These are phyloP conservation scores for Colletotrichum paranaense DNA, from an alignment of 2,329 filamentous ascomycete genomes.

Conservation along the genomic window DNA sequence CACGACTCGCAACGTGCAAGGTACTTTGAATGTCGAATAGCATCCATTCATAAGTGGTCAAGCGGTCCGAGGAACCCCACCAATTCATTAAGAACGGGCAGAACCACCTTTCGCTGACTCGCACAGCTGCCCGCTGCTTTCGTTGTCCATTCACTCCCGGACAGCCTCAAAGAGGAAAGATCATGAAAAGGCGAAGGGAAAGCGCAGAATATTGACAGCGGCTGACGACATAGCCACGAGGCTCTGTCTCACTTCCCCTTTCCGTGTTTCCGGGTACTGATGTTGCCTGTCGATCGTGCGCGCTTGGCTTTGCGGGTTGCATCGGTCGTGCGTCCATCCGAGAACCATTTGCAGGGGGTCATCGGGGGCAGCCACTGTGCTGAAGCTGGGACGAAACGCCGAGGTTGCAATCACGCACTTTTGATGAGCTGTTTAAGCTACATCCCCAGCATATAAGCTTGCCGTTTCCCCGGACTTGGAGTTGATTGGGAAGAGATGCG, in stretches of 20 bases:
- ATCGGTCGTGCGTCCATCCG: not conserved
- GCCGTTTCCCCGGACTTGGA: not conserved
- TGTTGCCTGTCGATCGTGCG: constrained; percentile 2
- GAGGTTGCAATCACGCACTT: not conserved
- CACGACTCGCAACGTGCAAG: not conserved
- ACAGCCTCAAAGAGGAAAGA: not conserved
- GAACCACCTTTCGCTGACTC: not conserved
- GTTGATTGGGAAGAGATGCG: not conserved
- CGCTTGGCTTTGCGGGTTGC: not conserved
- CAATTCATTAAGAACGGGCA: not conserved
- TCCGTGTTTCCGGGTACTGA: not conserved
- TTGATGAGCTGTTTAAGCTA: not conserved
- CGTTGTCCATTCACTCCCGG: not conserved
- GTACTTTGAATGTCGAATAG: not conserved
- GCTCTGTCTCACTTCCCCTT: not conserved
- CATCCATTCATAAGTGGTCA: not conserved
- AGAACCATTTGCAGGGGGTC: not conserved
- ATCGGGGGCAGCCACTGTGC: not conserved
- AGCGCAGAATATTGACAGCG: not conserved
- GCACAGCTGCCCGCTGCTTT: not conserved
- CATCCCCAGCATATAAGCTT: not conserved
- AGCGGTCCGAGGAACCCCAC: not conserved
- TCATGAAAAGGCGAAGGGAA: not conserved
- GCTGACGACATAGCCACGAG: not conserved
- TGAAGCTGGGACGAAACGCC: not conserved